These are phyloP conservation scores for Porodaedalea pini DNA, from an alignment of 1,284 basidiomycete genomes.

Conservation along the genomic window DNA sequence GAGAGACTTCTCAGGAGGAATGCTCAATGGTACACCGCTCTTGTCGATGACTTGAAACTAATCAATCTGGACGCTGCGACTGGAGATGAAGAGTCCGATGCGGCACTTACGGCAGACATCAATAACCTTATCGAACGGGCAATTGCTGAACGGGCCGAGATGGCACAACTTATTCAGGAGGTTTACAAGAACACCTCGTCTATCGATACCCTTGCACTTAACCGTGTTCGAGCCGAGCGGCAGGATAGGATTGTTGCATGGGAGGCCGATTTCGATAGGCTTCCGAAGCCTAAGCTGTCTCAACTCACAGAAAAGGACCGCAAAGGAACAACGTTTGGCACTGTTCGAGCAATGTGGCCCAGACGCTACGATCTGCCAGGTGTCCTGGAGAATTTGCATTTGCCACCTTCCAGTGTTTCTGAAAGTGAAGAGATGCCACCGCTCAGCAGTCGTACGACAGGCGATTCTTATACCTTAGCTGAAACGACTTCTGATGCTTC, in stretches of 20 bases:
- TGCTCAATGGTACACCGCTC: slow-evolving; percentile 61
- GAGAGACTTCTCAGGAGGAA: slow-evolving; percentile 74
- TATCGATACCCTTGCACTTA: slow-evolving; percentile 86
- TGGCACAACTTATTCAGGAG: slow-evolving; percentile 71
- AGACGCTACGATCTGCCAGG: slow-evolving; percentile 50
- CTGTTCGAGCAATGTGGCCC: slow-evolving; percentile 69
- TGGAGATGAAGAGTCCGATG: slow-evolving; percentile 68
- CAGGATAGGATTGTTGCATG: slow-evolving; percentile 97
- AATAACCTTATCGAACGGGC: slow-evolving; percentile 69
- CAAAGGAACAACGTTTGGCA: slow-evolving; percentile 59
- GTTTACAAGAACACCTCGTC: slow-evolving; percentile 79
- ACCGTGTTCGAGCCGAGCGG: slow-evolving; percentile 80
- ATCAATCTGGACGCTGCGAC: slow-evolving; percentile 75
- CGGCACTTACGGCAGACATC: slow-evolving; percentile 54
- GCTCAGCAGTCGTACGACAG: slow-evolving; percentile 43
- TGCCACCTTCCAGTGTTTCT: slow-evolving; percentile 65
- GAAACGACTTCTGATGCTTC: slow-evolving; percentile 56
- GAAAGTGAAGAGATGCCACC: slow-evolving; percentile 67
- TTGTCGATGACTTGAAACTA: slow-evolving; percentile 70
- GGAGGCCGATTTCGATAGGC: slow-evolving; percentile 82
- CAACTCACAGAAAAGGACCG: slow-evolving; percentile 47
- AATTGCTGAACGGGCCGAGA: slow-evolving; percentile 71
- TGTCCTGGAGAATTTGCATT: slow-evolving; percentile 49
- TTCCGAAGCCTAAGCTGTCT: slow-evolving; percentile 57
- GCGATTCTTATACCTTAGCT: slow-evolving; percentile 55